A percentile compares a stretch with the other conserved stretches of the same genome.
Evolutionary conservation across 169 alveolate species (phyloP).

Genomic region (Cryptosporidium meleagridis): DNA sequence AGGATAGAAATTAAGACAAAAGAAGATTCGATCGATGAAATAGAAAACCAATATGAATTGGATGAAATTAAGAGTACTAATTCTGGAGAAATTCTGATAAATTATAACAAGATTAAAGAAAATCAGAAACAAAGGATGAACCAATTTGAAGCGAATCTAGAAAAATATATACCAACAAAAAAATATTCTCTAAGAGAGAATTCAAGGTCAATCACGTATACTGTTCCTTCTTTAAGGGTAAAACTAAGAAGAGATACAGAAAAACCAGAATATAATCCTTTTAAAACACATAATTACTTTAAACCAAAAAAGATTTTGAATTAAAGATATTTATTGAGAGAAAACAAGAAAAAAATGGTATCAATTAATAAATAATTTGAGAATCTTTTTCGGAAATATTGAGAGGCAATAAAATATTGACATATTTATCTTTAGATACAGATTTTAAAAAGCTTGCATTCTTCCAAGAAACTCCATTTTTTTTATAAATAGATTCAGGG

Average conservation of each 20-base stretch:
- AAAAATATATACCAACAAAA: neutral
- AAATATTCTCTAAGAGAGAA: slow-evolving; percentile 58
- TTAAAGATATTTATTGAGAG: neutral
- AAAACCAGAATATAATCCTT: slow-evolving; percentile 68
- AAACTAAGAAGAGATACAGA: slow-evolving; percentile 74
- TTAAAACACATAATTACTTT: slow-evolving; percentile 66
- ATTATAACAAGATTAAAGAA: neutral
- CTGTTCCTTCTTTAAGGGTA: slow-evolving; percentile 69
- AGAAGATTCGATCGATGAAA: neutral
- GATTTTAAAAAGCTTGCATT: slow-evolving; percentile 78
- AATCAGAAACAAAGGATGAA: neutral
- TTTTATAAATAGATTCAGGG: slow-evolving; percentile 73
- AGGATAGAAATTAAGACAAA: neutral
- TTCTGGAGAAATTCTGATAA: neutral
- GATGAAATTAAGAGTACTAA: neutral
- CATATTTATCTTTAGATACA: slow-evolving; percentile 79
- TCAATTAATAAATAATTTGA: slow-evolving; percentile 34
- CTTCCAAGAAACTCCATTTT: slow-evolving; percentile 82
- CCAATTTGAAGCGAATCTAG: neutral
- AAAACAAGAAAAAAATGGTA: neutral
- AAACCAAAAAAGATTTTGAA: slow-evolving; percentile 31
- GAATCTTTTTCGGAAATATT: slow-evolving; percentile 76
- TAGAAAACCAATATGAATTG: neutral
- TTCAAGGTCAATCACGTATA: slow-evolving; percentile 54
- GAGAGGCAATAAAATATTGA: slow-evolving; percentile 80